Percentiles rank a stretch among this genome's conserved stretches.
These are phyloP conservation scores for Samsoniella hepiali DNA, from an alignment of 2,329 filamentous ascomycete species.

Conservation along the genomic window DNA sequence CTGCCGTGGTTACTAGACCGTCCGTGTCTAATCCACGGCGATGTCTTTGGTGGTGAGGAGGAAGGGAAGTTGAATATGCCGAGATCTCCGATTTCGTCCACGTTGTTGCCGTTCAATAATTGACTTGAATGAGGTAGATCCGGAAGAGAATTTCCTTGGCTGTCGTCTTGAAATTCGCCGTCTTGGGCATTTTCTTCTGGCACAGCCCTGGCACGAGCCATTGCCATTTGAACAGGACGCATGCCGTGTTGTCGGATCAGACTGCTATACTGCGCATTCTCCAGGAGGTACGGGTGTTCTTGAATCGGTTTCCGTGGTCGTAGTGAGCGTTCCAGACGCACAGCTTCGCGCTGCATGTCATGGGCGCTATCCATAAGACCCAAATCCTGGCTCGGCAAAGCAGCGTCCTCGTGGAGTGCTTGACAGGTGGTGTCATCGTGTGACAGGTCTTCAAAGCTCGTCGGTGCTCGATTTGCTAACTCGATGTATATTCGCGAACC, in stretches of 20 bases:
- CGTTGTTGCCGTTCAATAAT: constrained; percentile 21
- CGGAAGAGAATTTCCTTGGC: constrained; percentile 38
- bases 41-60: constrained; percentile 31
- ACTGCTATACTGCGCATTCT: constrained; percentile 52
- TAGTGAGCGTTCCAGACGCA: constrained; percentile 47
- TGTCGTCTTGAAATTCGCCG: constrained; percentile 50
- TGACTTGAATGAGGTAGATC: constrained; percentile 37
- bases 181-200: constrained; percentile 46
- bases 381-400: constrained; percentile 16
- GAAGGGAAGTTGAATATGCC: constrained; percentile 27
- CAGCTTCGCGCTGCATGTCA: constrained; percentile 25
- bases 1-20: constrained; percentile 35
- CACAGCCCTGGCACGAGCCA: constrained; percentile 26
- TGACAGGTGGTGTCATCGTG: background rate
- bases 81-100: constrained; percentile 15
- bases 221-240: constrained; percentile 46
- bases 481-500: background rate
- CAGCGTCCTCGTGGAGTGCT: background rate
- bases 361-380: background rate
- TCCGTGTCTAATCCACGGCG: constrained; percentile 25
- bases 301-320: constrained; percentile 60
- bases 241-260: constrained; percentile 53
- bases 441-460: background rate
- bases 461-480: background rate
- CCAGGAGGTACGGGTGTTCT: constrained; percentile 56